Evolutionary conservation across 306 rosid species (phyloP).

Genomic region (Cucurbita ficifolia): DNA sequence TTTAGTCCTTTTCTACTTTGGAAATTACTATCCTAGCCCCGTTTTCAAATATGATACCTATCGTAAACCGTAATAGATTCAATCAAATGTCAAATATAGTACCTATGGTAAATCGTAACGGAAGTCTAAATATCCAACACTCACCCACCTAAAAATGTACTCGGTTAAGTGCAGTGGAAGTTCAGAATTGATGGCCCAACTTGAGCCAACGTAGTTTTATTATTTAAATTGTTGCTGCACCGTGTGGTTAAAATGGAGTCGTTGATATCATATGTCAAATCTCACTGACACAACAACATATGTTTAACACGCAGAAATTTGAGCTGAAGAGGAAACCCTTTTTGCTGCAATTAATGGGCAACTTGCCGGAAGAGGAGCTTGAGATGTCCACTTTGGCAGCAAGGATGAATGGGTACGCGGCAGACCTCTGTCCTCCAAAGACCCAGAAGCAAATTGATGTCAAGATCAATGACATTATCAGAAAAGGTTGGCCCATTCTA

Average conservation of each 20-base stretch:
- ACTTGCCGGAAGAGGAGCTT: constrained; percentile 72
- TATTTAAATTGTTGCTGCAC: neutral
- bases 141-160: too few species aligned
- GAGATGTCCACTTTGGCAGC: constrained; percentile 65
- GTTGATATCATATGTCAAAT: neutral
- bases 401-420: constrained; percentile 70
- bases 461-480: constrained; percentile 61
- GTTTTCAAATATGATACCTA: too few species aligned
- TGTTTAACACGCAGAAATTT: constrained; percentile 49
- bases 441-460: constrained; percentile 61
- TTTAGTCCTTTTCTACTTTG: neutral
- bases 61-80: too few species aligned
- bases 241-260: neutral
- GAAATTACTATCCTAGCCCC: neutral
- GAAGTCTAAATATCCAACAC: too few species aligned
- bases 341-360: constrained; percentile 75
- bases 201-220: neutral
- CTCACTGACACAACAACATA: neutral
- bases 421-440: constrained; percentile 64
- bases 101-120: too few species aligned
- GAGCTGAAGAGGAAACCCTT: constrained; percentile 73
- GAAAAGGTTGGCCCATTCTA: constrained; percentile 87
- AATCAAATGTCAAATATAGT: too few species aligned
- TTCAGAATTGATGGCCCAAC: neutral
- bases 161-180: too few species aligned